Base-by-base conservation (phyloP, 164 flowering plant genomes). In the Annona cherimola region DNA sequence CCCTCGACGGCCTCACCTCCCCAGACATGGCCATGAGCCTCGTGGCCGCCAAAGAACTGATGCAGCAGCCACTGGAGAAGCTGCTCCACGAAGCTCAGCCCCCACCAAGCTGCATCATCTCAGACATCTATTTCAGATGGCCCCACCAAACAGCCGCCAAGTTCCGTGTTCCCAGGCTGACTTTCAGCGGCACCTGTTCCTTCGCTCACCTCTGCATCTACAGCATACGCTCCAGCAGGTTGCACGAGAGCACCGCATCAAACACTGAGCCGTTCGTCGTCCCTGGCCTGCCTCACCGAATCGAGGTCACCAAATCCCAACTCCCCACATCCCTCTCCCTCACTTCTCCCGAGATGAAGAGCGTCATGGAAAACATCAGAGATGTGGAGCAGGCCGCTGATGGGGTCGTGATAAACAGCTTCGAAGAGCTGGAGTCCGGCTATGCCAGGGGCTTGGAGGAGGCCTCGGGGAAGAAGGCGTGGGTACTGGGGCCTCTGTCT, bases 401-500 rank as follows among this genome's bases (percentile, higher is more conserved):
- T 60, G 93, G 93, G 39, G 71, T 77, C 2, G 75, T 86, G 39
- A 72, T 81, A 0, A 88, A 86, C 68, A 78, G 78, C 7, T 84
- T 79, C 59, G 71, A 80, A 19, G 90, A 83, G 45, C 59, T 88
- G 55, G 92, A 88, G 74, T 55, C 74, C 1, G 71, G 40, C 3
- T 88, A 81, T 35, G 75, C 75, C 0, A 59, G 78, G 16, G 77
- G 65, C 43, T 82, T 63, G 60, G 72, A 66, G n/a, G 77, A 73
- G 71, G 76, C 59, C 1, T 78, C 19, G n/a, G 61, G 69, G 1
- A 73, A 70, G 4, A 81, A 81, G 42, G 70, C 76, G 2, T 87
- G 91, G 89, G 76, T 84, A 18, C 40, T 87, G 3, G 91, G 89
- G 4, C 91, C 89, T 0, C 80, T 86, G 43, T 85, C 89, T 0